Conservation (phyloP, 208 protist genomes). For the Crithidia bombi region DNA sequence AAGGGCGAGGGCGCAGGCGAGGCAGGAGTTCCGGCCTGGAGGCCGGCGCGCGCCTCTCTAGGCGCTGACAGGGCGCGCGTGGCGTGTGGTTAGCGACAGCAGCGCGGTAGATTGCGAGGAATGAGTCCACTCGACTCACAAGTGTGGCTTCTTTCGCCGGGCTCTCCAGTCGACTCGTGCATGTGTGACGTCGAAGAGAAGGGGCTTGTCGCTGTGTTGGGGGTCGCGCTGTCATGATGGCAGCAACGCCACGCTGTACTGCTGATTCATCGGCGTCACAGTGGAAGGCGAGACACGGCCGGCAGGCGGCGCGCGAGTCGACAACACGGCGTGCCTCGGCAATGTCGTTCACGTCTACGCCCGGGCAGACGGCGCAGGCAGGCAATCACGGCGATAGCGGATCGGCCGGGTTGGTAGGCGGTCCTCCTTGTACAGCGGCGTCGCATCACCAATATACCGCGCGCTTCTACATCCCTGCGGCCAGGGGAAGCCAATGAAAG, state of each 20-base stretch:
- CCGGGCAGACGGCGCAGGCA: constrained; percentile 45
- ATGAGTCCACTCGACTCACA: constrained; percentile 22
- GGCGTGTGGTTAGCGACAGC: too few species aligned
- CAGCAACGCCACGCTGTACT: constrained; percentile 50
- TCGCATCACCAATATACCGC: constrained; percentile 38
- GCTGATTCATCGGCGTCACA: constrained; percentile 29
- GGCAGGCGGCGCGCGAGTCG: constrained; percentile 32
- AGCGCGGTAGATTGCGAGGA: too few species aligned
- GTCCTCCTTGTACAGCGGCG: constrained; percentile 48
- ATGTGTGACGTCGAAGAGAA: constrained; percentile 47
- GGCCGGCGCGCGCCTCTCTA: too few species aligned
- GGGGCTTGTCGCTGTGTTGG: constrained; percentile 38
- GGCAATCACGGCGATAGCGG: constrained; percentile 50
- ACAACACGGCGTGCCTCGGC: constrained; percentile 42
- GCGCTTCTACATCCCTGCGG: constrained; percentile 36
- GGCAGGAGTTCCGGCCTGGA: too few species aligned
- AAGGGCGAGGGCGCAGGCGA: too few species aligned
- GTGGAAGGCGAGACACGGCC: constrained; percentile 45
- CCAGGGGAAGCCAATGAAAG: constrained; percentile 63
- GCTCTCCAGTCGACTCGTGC: constrained; percentile 43
- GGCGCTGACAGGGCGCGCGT: too few species aligned
- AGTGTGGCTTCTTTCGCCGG: constrained; percentile 21
- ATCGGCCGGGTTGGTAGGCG: constrained; percentile 60
- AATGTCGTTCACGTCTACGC: constrained; percentile 33
- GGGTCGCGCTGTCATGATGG: constrained; percentile 65